phyloP scores from a whole-genome alignment of 768 basidiomycete genomes.

The Gymnopilus dilepis region DNA sequence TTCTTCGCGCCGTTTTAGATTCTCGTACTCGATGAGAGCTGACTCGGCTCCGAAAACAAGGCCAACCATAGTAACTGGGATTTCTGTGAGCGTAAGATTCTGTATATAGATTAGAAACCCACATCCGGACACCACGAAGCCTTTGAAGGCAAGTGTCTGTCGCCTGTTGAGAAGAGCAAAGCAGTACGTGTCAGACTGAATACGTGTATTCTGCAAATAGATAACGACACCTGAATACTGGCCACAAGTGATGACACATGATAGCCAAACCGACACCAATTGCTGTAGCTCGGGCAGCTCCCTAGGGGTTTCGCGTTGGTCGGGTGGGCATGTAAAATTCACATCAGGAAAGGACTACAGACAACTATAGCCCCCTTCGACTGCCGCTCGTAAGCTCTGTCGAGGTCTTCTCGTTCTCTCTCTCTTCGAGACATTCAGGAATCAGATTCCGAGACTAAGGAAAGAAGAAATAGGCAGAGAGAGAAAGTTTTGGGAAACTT shows the following conservation, averaged over 20 bases:
- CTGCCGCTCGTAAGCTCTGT: constrained; percentile 64
- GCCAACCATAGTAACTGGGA: constrained; percentile 65
- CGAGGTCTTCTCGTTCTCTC: constrained; percentile 57
- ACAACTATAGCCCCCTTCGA: constrained; percentile 63
- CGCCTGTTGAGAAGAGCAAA: constrained; percentile 51
- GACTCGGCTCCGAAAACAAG: constrained; percentile 78
- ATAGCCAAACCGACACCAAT: constrained; percentile 65
- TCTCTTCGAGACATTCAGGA: constrained; percentile 36
- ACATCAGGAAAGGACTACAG: constrained; percentile 27
- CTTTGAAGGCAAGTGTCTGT: constrained; percentile 83
- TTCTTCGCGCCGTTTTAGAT: constrained; percentile 66
- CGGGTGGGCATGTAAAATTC: constrained; percentile 17
- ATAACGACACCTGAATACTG: constrained; percentile 62
- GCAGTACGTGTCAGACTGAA: neutral
- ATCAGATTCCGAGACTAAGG: neutral
- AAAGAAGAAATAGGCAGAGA: neutral
- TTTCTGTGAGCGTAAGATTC: constrained; percentile 3
- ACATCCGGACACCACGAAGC: constrained; percentile 78
- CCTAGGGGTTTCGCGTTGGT: constrained; percentile 39
- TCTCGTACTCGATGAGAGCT: constrained; percentile 76
- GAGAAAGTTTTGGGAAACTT: no score
- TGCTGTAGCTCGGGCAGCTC: constrained; percentile 55
- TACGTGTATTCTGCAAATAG: neutral
- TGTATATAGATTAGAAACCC: constrained; percentile 31
- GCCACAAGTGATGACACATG: constrained; percentile 74